Conservation (phyloP, 345 rosid species). For the Bruguiera parviflora region DNA sequence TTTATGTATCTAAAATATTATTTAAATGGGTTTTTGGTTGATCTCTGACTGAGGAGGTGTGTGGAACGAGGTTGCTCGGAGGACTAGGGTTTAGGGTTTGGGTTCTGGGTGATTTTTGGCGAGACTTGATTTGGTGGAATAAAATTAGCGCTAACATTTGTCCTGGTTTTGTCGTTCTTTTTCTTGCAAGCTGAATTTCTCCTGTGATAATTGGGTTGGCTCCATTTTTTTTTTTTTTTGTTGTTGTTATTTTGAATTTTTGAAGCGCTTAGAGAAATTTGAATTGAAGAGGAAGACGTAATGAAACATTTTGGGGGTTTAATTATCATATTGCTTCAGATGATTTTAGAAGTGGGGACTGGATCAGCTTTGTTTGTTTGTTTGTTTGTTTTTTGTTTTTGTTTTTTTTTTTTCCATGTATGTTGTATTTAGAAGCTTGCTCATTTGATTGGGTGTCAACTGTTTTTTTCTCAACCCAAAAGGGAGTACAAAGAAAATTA, state of each 20-base stretch:
- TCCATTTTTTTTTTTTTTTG: background rate
- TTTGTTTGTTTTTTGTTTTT: background rate
- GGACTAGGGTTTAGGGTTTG: constrained; percentile 14
- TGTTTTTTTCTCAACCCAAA: no score
- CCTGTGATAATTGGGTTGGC: no score
- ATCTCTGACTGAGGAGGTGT: background rate
- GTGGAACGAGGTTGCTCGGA: background rate
- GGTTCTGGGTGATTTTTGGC: background rate
- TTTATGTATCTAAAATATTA: no score
- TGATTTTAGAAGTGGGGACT: no score
- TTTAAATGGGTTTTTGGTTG: background rate
- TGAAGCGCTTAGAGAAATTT: background rate
- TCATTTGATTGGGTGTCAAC: no score
- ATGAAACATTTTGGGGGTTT: background rate
- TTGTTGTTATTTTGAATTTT: background rate
- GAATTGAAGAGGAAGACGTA: background rate
- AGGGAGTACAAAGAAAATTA: no score
- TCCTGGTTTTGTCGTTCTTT: background rate
- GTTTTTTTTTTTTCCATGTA: background rate
- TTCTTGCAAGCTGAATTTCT: no score
- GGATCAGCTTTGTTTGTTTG: no score
- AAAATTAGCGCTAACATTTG: background rate
- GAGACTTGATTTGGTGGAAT: background rate
- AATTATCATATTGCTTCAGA: background rate
- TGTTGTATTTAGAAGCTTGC: background rate